These are phyloP conservation scores for Trichoderma sp. DNA, from an alignment of 2,329 filamentous ascomycete genomes.

Conservation along the genomic window DNA sequence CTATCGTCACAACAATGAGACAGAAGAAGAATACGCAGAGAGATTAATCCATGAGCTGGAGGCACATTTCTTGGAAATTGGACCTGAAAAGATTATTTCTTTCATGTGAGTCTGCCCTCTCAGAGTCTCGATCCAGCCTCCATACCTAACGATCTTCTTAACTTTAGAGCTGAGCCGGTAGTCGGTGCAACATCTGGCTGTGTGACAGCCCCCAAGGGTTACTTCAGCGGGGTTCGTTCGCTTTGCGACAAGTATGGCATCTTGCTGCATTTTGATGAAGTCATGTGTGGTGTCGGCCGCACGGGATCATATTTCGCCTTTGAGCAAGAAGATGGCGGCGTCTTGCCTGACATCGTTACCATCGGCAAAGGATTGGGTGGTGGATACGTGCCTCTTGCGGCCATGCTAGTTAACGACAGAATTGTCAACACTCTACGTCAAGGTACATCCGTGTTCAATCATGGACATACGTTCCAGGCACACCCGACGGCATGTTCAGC, in stretches of 20 bases:
- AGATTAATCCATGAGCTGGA: neutral
- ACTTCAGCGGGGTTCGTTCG: slow-evolving; percentile 53
- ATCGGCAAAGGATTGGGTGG: slow-evolving; percentile 67
- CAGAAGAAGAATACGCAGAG: neutral
- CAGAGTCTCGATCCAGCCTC: rapidly evolving
- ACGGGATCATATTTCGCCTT: slow-evolving; percentile 63
- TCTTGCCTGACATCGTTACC: slow-evolving; percentile 63
- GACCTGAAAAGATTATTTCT: neutral
- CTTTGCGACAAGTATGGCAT: slow-evolving; percentile 58
- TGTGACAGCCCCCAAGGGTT: slow-evolving; percentile 42
- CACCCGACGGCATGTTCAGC: slow-evolving; percentile 30
- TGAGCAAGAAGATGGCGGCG: slow-evolving; percentile 52
- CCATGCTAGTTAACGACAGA: slow-evolving; percentile 37
- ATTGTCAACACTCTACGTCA: neutral
- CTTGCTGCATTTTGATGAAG: slow-evolving; percentile 57
- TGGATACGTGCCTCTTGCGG: slow-evolving; percentile 42
- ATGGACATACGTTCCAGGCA: slow-evolving; percentile 33
- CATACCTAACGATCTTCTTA: neutral
- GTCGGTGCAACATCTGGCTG: neutral
- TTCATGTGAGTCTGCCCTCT: neutral
- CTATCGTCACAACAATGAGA: neutral
- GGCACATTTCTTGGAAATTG: neutral
- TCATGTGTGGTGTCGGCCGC: slow-evolving; percentile 70
- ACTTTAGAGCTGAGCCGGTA: neutral
- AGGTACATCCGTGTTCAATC: slow-evolving; percentile 23